Conservation (phyloP, 208 protist genomes). For the Leishmania braziliensis region DNA sequence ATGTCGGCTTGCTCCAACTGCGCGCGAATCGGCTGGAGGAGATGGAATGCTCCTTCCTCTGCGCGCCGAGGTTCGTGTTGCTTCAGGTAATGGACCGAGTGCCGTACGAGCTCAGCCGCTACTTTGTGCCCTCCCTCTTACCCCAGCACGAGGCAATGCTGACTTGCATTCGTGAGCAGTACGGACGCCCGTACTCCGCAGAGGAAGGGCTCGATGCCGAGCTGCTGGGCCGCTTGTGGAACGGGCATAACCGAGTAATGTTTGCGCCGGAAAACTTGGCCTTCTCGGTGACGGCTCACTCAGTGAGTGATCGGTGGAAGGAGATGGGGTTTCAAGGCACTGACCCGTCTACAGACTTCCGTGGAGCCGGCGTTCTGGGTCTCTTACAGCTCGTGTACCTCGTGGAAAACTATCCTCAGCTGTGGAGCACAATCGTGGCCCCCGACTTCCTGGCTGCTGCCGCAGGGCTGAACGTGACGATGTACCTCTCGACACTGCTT, state of each 20-base stretch:
- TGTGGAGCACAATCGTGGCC: constrained; percentile 39
- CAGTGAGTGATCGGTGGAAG: constrained; percentile 69
- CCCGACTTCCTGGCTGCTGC: constrained; percentile 61
- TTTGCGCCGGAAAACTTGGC: constrained; percentile 16
- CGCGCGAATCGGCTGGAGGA: constrained; percentile 26
- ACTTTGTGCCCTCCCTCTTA: constrained; percentile 24
- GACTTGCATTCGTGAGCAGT: constrained; percentile 22
- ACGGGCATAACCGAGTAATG: constrained; percentile 39
- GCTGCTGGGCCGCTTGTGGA: constrained; percentile 56
- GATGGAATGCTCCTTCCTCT: constrained; percentile 24
- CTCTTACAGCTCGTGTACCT: constrained; percentile 83
- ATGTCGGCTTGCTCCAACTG: not conserved
- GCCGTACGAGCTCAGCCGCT: constrained; percentile 28
- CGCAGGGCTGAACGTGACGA: constrained; percentile 78
- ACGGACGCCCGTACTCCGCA: constrained; percentile 34
- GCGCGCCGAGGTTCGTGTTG: constrained; percentile 27
- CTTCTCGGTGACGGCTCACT: constrained; percentile 22
- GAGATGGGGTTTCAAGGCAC: constrained; percentile 84
- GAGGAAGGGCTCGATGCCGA: constrained; percentile 31
- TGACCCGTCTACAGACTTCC: constrained; percentile 88
- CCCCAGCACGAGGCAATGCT: constrained; percentile 32
- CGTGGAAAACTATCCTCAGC: constrained; percentile 52
- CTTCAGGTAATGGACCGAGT: constrained; percentile 36
- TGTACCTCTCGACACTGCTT: constrained; percentile 65
- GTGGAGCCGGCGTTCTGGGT: constrained; percentile 74